These are phyloP conservation scores for Termitomyces eurrhizus DNA, from an alignment of 768 basidiomycete genomes.

Conservation along the genomic window DNA sequence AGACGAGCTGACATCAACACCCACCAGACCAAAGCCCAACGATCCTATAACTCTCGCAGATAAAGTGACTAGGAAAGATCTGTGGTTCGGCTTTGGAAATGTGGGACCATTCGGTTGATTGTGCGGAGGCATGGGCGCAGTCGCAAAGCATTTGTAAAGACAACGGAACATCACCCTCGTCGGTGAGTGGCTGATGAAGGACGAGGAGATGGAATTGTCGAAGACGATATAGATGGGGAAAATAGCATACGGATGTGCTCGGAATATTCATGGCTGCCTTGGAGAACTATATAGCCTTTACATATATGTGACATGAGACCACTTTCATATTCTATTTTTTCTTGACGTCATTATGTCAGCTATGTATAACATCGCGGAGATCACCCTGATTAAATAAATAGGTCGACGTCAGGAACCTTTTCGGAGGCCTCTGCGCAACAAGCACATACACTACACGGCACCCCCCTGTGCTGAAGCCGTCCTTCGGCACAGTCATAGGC, in stretches of 20 bases:
- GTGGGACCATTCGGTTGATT: constrained; percentile 4
- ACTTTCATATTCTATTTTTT: constrained; percentile 32
- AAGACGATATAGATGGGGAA: background rate
- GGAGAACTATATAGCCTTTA: constrained; percentile 13
- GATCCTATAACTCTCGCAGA: constrained; percentile 24
- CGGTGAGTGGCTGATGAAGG: background rate
- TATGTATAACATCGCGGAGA: constrained; percentile 22
- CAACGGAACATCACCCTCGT: constrained; percentile 9
- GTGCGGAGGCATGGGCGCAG: constrained; percentile 5
- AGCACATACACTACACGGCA: too few relatives aligned
- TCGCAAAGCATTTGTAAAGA: constrained; percentile 4
- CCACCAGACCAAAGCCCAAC: constrained; percentile 35
- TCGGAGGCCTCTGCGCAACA: too few relatives aligned
- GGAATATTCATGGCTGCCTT: background rate
- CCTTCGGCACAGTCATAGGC: too few relatives aligned
- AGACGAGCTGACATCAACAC: constrained; percentile 10
- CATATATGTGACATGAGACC: constrained; percentile 29
- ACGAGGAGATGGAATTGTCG: background rate
- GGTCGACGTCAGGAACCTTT: too few relatives aligned
- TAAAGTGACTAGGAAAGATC: constrained; percentile 16
- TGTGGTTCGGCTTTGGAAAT: constrained; percentile 7
- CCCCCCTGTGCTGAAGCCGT: too few relatives aligned
- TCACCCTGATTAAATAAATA: constrained; percentile 1
- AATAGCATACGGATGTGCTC: constrained; percentile 7
- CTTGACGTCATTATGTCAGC: constrained; percentile 7